These are phyloP conservation scores for Anthracocystis setariae DNA, from an alignment of 1,284 basidiomycete species.

Conservation along the genomic window DNA sequence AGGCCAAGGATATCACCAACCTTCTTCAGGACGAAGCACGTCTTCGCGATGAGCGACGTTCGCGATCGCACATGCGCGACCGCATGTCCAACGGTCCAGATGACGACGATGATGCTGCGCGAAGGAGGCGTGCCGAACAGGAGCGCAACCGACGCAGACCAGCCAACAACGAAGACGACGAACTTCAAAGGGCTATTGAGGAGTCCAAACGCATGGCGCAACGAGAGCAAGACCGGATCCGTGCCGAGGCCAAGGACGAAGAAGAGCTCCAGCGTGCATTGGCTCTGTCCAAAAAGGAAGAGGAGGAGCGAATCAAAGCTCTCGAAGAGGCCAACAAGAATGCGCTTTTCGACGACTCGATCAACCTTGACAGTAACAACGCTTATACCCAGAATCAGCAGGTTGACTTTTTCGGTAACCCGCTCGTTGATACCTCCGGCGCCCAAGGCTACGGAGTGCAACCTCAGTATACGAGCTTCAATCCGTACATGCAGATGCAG, in stretches of 20 bases:
- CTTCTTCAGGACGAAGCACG: slow-evolving; percentile 88
- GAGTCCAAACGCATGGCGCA: slow-evolving; percentile 69
- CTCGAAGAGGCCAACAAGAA: slow-evolving; percentile 80
- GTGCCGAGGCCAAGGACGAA: slow-evolving; percentile 71
- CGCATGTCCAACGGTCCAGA: slow-evolving; percentile 76
- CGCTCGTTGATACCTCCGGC: slow-evolving; percentile 52
- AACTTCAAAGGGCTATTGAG: slow-evolving; percentile 71
- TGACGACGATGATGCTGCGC: slow-evolving; percentile 75
- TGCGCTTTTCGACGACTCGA: slow-evolving; percentile 80
- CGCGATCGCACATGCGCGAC: slow-evolving; percentile 90
- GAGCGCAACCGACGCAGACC: slow-evolving; percentile 38
- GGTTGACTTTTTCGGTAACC: slow-evolving; percentile 61
- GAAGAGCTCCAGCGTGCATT: slow-evolving; percentile 82
- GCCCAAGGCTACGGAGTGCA: slow-evolving; percentile 66
- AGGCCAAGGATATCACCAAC: slow-evolving; percentile 98
- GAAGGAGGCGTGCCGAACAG: slow-evolving; percentile 40
- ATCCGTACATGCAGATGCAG: slow-evolving; percentile 71
- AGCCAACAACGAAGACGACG: slow-evolving; percentile 70
- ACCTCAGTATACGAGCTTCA: slow-evolving; percentile 73
- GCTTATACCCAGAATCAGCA: slow-evolving; percentile 61
- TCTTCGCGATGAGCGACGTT: slow-evolving; percentile 84
- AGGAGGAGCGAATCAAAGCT: slow-evolving; percentile 66
- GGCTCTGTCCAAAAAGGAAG: slow-evolving; percentile 84
- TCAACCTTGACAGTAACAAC: slow-evolving; percentile 61
- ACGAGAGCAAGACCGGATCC: slow-evolving; percentile 61